Percentiles rank a stretch among this genome's conserved stretches.
phyloP scores from a whole-genome alignment of 257 asterid genomes.

The Salvia rosmarinus region DNA sequence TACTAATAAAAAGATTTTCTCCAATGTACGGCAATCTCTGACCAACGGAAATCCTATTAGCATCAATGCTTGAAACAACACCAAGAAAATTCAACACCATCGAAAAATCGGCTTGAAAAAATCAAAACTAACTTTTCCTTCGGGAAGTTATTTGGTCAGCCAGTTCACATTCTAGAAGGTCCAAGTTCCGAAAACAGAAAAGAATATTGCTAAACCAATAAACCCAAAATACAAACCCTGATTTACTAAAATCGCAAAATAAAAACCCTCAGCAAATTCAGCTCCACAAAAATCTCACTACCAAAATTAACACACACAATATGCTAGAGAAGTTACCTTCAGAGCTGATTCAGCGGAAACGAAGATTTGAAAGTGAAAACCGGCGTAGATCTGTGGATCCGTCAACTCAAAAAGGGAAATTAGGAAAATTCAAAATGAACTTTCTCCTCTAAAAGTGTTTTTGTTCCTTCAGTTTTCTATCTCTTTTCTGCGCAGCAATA shows the following conservation, averaged over 20 bases:
- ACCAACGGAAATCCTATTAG: slow-evolving; percentile 38
- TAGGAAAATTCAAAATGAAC: background rate
- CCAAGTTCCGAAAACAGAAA: slow-evolving; percentile 39
- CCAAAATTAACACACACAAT: slow-evolving; percentile 11
- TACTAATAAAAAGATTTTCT: slow-evolving; percentile 3
- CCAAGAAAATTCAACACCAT: slow-evolving; percentile 42
- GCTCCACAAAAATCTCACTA: slow-evolving; percentile 11
- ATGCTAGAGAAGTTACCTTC: slow-evolving; percentile 46
- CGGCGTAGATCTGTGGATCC: slow-evolving; percentile 72
- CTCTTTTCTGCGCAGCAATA: slow-evolving; percentile 35
- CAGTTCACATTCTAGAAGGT: slow-evolving; percentile 60
- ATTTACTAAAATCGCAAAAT: slow-evolving; percentile 36
- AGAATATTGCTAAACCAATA: slow-evolving; percentile 21
- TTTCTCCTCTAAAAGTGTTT: slow-evolving; percentile 31
- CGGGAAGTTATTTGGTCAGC: slow-evolving; percentile 42
- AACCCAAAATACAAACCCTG: slow-evolving; percentile 29
- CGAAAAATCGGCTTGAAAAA: slow-evolving; percentile 35
- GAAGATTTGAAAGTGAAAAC: slow-evolving; percentile 64
- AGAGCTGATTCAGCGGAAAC: slow-evolving; percentile 22
- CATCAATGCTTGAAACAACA: slow-evolving; percentile 38
- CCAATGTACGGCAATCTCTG: slow-evolving; percentile 42
- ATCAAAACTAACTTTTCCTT: slow-evolving; percentile 44
- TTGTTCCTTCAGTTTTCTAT: slow-evolving; percentile 12
- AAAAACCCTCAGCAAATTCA: slow-evolving; percentile 35
- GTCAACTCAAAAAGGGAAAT: slow-evolving; percentile 43